Conservation (phyloP, 176 grass and related monocot genomes). For the Alopecurus myosuroides region DNA sequence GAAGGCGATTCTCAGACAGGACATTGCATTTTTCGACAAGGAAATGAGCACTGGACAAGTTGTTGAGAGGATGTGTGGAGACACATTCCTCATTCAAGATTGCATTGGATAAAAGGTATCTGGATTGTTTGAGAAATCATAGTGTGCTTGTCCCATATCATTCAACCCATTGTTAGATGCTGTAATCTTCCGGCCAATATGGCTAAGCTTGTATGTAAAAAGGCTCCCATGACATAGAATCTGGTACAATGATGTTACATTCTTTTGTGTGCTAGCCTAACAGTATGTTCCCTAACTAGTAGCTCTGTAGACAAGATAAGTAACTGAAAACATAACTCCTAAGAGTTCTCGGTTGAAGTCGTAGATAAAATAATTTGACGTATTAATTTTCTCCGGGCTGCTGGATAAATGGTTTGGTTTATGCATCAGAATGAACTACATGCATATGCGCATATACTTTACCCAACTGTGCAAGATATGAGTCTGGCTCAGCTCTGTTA, state of each 20-base stretch:
- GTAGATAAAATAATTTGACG: not conserved
- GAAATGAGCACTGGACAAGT: slow-evolving; percentile 41
- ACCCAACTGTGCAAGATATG: not conserved
- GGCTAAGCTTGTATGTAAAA: not conserved
- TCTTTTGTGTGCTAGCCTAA: not conserved
- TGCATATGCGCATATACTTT: no score
- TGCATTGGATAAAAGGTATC: slow-evolving; percentile 51
- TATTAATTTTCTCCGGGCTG: not conserved
- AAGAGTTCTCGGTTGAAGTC: not conserved
- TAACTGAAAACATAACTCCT: not conserved
- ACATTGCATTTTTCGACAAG: slow-evolving; percentile 44
- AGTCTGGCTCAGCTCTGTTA: not conserved
- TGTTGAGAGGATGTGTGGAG: slow-evolving; percentile 44
- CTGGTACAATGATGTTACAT: not conserved
- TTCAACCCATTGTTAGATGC: not conserved
- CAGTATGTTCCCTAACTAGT: not conserved
- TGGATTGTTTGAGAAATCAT: not conserved
- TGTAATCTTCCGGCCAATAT: not conserved
- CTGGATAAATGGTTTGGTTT: not conserved
- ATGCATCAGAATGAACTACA: no score
- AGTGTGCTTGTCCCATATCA: not conserved
- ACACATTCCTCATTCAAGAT: slow-evolving; percentile 49
- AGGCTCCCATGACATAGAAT: not conserved
- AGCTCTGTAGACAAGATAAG: not conserved
- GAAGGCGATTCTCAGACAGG: slow-evolving; percentile 34